Evolutionary conservation across 2,329 filamentous ascomycete genomes (phyloP), one percentile per base, ranked within the genome.

Genomic region (Apiospora saccharicola): DNA sequence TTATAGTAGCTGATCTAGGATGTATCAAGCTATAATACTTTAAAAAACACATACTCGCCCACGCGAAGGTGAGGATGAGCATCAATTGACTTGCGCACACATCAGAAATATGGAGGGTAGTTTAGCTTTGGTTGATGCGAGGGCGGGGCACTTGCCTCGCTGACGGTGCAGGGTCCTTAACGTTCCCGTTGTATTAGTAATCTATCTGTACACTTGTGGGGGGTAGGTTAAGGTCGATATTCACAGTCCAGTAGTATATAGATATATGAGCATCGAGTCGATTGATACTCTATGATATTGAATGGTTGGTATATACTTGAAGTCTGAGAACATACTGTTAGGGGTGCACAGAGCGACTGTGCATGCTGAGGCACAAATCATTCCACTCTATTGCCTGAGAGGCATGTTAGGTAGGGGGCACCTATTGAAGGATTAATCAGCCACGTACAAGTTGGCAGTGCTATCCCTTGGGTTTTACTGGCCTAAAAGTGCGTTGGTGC

Each of bases 101-200:
- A 30, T 4, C 26, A 30, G 26, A 30, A 30, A 30, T 30, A 30
- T 30, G 26, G 26, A 30, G 26, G 26, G 26, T 30, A 10, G 10
- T 8, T 41, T 37, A 10, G 37, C 37, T 41, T 10, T 10, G n/a
- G 49, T 51, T 24, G 8, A 26, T 64, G 34, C 41, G 57, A 34
- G 57, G 57, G 57, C 34, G 57, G 57, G 57, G 34, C 34, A 64
- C 34, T 64, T 41, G 24, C 30, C 53, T 61, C 16, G n/a, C n/a
- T 16, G 37, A 37, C 53, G 16, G 53, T 22, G 30, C 8, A 61
- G 16, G 53, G 30, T 3, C 37, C 53, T 30, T 41, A 37, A 4
- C 47, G 7, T 41, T 49, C n/a, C 6, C 10, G 37, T 41, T 10
- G 37, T 41, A 41, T 41, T 10, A 41, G 10, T 41, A 41, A 41